A percentile compares a stretch with the other conserved stretches of the same genome.
Evolutionary conservation across 805 yeast species (phyloP).

Genomic region (Candida peoriensis): DNA sequence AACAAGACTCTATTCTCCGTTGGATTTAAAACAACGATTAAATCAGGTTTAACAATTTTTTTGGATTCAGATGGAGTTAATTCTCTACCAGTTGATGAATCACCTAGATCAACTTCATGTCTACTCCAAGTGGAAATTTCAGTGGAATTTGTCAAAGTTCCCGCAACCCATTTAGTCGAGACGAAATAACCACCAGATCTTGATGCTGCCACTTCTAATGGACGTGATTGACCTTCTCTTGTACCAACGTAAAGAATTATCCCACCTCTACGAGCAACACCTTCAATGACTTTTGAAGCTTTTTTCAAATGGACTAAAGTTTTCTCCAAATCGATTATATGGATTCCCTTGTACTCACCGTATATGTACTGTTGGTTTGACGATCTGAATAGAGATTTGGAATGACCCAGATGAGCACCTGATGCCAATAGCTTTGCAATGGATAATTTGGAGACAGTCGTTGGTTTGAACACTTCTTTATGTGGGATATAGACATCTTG

Average conservation of each 20-base stretch:
- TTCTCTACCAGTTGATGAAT: slow-evolving; percentile 57
- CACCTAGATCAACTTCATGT: slow-evolving; percentile 72
- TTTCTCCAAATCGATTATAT: slow-evolving; percentile 83
- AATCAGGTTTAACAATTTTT: slow-evolving; percentile 75
- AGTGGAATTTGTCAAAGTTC: slow-evolving; percentile 82
- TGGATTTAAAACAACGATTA: slow-evolving; percentile 83
- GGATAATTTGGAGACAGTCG: slow-evolving; percentile 50
- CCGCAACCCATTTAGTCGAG: slow-evolving; percentile 87
- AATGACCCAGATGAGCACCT: slow-evolving; percentile 92
- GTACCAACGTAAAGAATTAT: slow-evolving; percentile 82
- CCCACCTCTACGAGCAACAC: slow-evolving; percentile 82
- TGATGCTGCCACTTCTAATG: slow-evolving; percentile 74
- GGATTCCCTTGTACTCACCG: slow-evolving; percentile 88
- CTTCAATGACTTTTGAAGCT: slow-evolving; percentile 81
- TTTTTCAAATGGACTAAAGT: slow-evolving; percentile 71
- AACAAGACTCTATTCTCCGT: slow-evolving; percentile 77
- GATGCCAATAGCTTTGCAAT: slow-evolving; percentile 77
- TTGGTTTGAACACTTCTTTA: slow-evolving; percentile 57
- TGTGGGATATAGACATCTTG: slow-evolving; percentile 65
- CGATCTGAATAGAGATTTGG: slow-evolving; percentile 73
- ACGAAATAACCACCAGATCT: slow-evolving; percentile 79
- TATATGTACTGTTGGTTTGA: slow-evolving; percentile 80
- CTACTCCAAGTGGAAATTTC: slow-evolving; percentile 61
- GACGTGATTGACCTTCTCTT: slow-evolving; percentile 65
- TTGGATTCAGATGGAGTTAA: slow-evolving; percentile 45